Evolutionary conservation across 2,329 filamentous ascomycete species (phyloP), one percentile per base, ranked within the genome.

Genomic region (Cordyceps fumosorosea): DNA sequence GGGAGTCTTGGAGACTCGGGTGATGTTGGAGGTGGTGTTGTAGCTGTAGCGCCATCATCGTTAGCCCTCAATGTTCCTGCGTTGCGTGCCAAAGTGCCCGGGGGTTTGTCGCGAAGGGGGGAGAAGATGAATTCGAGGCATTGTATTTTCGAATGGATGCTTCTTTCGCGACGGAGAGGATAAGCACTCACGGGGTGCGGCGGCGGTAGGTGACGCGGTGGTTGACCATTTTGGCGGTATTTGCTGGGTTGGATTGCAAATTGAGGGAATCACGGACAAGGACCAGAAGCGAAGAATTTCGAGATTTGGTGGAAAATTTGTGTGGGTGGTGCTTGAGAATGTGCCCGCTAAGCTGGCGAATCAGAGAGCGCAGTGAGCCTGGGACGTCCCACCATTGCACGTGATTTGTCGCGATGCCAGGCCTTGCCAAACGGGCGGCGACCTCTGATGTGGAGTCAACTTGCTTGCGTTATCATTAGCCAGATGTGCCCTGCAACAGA

Each of bases 11-110:
- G 96, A 80, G 75, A 96, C 85, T 78, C 95, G 90, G 79, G 95
- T 93, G 82, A 92, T 91, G 90, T 99, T 97, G 80, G 91, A 96
- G 78, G 84, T 84, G 79, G 93, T 98, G 89, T 98, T 98, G 90
- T 98, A 99, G 78, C 91, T 95, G 75, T 63, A 67, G 64, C 64
- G 53, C 64, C 56, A 55, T 59, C 44, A 64, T 57, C 65, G 55
- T 66, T 50, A 63, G 56, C 32, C 60, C 47, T 65, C 44, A 51
- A 44, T 44, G 52, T 26, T 12, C 59, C 51, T 40, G 42, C 16
- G n/a, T 50, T 54, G 34, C 34, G 11, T 11, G 34, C 42, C 24
- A 20, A 26, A 29, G n/a, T 5, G 44, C 7, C 8, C 2, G n/a
- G n/a, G 8, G 34, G 14, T 24, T 26, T 7, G 50, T 60, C 58